Evolutionary conservation across 2,329 filamentous ascomycete species (phyloP).

Genomic region (Graphilbum sp.): DNA sequence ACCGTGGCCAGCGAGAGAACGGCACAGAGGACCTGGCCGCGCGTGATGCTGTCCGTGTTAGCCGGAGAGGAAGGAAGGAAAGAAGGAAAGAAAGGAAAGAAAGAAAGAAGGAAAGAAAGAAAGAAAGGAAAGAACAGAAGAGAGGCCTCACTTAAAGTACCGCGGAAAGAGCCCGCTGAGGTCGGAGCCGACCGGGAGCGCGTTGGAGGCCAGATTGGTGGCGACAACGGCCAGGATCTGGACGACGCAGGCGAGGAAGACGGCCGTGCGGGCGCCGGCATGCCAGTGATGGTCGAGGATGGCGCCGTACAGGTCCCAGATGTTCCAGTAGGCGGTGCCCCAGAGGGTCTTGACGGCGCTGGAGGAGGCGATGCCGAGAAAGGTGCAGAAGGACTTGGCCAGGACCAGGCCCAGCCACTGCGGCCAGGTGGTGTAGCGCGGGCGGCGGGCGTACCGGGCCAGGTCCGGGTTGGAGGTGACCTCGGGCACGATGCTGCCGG

Average conservation of each 20-base stretch:
- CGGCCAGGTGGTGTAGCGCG: slow-evolving; percentile 15
- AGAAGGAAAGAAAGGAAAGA: no score
- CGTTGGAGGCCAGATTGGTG: slow-evolving; percentile 15
- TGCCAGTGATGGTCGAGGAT: slow-evolving; percentile 10
- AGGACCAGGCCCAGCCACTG: slow-evolving; percentile 22
- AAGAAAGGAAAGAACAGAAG: no score
- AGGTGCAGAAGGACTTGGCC: slow-evolving; percentile 24
- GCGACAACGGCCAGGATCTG: slow-evolving; percentile 10
- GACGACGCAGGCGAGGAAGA: slow-evolving; percentile 10
- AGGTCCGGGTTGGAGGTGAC: slow-evolving; percentile 5
- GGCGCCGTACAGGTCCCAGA: slow-evolving; percentile 8
- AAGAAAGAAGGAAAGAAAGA: no score
- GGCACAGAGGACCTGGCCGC: slow-evolving; percentile 13
- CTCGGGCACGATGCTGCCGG: neutral
- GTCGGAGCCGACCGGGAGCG: slow-evolving; percentile 15
- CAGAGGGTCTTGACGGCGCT: slow-evolving; percentile 25
- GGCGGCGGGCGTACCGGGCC: slow-evolving; percentile 8
- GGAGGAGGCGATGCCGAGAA: slow-evolving; percentile 24
- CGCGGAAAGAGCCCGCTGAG: slow-evolving; percentile 17
- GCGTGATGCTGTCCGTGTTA: slow-evolving; percentile 14
- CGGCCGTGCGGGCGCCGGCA: slow-evolving; percentile 7
- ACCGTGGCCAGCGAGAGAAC: slow-evolving; percentile 9
- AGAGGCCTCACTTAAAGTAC: slow-evolving; percentile 13
- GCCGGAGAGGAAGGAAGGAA: no score
- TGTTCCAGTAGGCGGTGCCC: slow-evolving; percentile 16